Percentiles rank a stretch among this genome's conserved stretches.
Evolutionary conservation across 2,329 filamentous ascomycete genomes (phyloP).

Genomic region (Alternaria brassicae): DNA sequence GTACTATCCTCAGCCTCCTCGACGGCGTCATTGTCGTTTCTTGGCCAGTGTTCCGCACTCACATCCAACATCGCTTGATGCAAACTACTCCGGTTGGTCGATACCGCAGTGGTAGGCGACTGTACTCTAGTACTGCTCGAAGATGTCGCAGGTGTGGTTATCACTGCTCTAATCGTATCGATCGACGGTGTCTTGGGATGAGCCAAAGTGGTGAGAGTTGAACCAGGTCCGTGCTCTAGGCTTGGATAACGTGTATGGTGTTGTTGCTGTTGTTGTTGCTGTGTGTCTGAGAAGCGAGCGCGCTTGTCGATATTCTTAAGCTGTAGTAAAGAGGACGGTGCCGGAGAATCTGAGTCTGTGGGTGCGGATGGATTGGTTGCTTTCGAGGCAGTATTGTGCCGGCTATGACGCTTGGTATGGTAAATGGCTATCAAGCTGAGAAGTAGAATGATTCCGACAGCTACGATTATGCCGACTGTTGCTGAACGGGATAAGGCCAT

Average conservation of each 20-base stretch:
- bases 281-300: background rate
- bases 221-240: conserved; percentile 5
- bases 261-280: background rate
- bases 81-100: background rate
- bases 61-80: conserved; percentile 2
- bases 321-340: background rate
- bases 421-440: background rate
- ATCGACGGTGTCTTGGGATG: background rate
- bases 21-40: background rate
- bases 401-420: background rate
- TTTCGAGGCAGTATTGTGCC: background rate
- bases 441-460: background rate
- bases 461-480: background rate
- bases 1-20: background rate
- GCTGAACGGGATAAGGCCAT: background rate
- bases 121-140: background rate
- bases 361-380: background rate
- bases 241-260: background rate
- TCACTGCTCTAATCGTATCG: background rate
- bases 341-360: background rate
- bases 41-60: background rate
- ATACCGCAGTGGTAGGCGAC: background rate
- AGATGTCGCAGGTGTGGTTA: background rate
- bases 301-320: background rate
- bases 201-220: background rate